Evolutionary conservation across 1,284 basidiomycete genomes (phyloP).

Genomic region (Sporisorium reilianum): DNA sequence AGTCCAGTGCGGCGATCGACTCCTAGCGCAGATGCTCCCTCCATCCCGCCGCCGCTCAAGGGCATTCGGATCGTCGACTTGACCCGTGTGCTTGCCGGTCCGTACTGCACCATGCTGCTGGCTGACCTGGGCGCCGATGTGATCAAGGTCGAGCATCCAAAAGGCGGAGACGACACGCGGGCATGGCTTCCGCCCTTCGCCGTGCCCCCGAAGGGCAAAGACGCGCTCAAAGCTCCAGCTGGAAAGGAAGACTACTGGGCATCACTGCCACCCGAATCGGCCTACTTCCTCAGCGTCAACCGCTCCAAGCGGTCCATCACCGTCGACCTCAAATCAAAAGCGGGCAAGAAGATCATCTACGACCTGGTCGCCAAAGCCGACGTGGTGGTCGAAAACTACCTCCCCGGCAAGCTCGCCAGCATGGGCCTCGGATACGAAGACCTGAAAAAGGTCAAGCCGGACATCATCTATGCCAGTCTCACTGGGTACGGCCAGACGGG

Average conservation of each 20-base stretch:
- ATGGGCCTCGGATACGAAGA: conserved; percentile 89
- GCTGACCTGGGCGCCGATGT: conserved; percentile 90
- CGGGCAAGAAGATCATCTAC: conserved; percentile 82
- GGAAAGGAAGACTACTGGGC: conserved; percentile 74
- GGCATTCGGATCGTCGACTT: conserved; percentile 86
- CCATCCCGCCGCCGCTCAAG: conserved; percentile 76
- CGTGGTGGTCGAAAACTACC: conserved; percentile 75
- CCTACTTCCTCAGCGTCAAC: conserved; percentile 91
- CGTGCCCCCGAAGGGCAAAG: conserved; percentile 34
- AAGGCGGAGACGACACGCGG: conserved; percentile 89
- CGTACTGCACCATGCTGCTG: conserved; percentile 82
- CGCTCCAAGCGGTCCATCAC: conserved; percentile 87
- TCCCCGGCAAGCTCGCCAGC: conserved; percentile 79
- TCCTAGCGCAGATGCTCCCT: conserved; percentile 33
- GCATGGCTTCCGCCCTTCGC: conserved; percentile 66
- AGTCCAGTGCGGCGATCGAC: conserved; percentile 6
- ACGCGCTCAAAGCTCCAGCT: conserved; percentile 44
- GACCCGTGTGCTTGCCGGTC: conserved; percentile 88
- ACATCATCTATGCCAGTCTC: conserved; percentile 88
- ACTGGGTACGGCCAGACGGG: conserved; percentile 95
- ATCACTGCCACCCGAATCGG: conserved; percentile 83
- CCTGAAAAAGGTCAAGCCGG: conserved; percentile 81
- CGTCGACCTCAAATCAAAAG: conserved; percentile 83
- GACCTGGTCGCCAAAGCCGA: conserved; percentile 82
- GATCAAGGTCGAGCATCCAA: conserved; percentile 74